These are phyloP conservation scores for Leptomonas pyrrhocoris DNA, from an alignment of 208 protist genomes.

Conservation along the genomic window DNA sequence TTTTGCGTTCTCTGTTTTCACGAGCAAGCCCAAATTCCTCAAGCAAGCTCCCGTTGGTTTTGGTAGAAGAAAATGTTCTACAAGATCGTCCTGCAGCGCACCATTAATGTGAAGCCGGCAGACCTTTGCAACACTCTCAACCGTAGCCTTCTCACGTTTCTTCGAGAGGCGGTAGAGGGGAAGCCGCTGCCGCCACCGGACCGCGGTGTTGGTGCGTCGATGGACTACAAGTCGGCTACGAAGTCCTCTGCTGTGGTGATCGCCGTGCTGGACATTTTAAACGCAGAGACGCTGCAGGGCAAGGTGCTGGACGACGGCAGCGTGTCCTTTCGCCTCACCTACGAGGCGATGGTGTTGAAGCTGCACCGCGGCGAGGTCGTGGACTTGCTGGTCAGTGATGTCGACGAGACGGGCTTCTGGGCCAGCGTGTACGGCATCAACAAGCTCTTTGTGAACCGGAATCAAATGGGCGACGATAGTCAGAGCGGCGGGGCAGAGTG, in stretches of 20 bases:
- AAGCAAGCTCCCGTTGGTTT: too few species aligned
- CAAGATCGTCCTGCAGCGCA: constrained; percentile 75
- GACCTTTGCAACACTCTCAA: constrained; percentile 69
- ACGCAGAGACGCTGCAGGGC: constrained; percentile 70
- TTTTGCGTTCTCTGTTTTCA: neutral
- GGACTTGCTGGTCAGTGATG: constrained; percentile 68
- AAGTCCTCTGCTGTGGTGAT: constrained; percentile 83
- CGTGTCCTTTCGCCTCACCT: constrained; percentile 77
- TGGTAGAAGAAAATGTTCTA: constrained; percentile 70
- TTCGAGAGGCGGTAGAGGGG: constrained; percentile 79
- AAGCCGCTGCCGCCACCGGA: constrained; percentile 63
- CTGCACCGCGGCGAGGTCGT: constrained; percentile 86
- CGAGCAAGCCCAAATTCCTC: too few species aligned
- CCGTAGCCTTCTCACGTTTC: constrained; percentile 65
- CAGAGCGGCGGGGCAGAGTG: constrained; percentile 38
- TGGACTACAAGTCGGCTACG: constrained; percentile 36
- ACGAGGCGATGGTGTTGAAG: constrained; percentile 85
- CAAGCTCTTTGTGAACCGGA: constrained; percentile 76
- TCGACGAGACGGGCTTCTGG: constrained; percentile 79
- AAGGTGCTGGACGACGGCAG: constrained; percentile 81
- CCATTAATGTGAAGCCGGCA: constrained; percentile 66
- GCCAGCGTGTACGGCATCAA: constrained; percentile 76
- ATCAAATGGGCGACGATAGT: constrained; percentile 57
- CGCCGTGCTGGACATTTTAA: constrained; percentile 80
- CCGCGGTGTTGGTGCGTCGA: constrained; percentile 33